phyloP scores from a whole-genome alignment of 2,329 filamentous ascomycete genomes.

The Orbilia quercus region DNA sequence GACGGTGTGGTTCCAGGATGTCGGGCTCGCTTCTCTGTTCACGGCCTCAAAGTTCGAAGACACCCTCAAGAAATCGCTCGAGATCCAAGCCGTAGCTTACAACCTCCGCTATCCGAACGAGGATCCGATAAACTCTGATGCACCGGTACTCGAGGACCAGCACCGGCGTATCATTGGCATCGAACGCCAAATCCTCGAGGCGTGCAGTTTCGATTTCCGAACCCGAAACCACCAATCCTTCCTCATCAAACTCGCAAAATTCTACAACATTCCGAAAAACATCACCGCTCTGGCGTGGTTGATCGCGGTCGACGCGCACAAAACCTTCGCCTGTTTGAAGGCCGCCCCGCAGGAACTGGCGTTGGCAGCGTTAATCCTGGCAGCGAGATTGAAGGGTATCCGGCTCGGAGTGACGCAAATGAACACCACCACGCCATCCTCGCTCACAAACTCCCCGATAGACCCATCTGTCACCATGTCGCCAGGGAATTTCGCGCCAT shows the following conservation, averaged over 20 bases:
- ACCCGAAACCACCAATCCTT: constrained; percentile 87
- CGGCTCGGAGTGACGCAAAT: constrained; percentile 65
- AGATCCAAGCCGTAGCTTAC: constrained; percentile 89
- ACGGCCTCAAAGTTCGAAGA: constrained; percentile 98
- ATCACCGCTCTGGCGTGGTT: constrained; percentile 79
- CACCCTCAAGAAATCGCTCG: constrained; percentile 93
- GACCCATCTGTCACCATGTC: constrained; percentile 29
- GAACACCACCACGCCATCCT: constrained; percentile 66
- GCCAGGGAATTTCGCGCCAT: constrained; percentile 15
- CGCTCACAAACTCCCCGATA: constrained; percentile 64
- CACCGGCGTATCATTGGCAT: constrained; percentile 86
- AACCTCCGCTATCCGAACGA: constrained; percentile 74
- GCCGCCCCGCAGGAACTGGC: constrained; percentile 87
- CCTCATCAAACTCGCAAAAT: constrained; percentile 80
- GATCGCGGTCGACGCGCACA: constrained; percentile 88
- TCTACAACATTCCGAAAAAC: constrained; percentile 68
- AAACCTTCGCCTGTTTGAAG: constrained; percentile 91
- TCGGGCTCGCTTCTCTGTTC: constrained; percentile 86
- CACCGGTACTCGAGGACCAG: constrained; percentile 81
- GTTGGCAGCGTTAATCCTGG: constrained; percentile 82
- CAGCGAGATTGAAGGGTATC: constrained; percentile 74
- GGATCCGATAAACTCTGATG: constrained; percentile 66
- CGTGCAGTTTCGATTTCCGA: constrained; percentile 91
- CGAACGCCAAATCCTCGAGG: constrained; percentile 91
- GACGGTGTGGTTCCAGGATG: constrained; percentile 71